Base-by-base conservation (phyloP, 495 filamentous ascomycete species). In the Aspergillus avenaceus region DNA sequence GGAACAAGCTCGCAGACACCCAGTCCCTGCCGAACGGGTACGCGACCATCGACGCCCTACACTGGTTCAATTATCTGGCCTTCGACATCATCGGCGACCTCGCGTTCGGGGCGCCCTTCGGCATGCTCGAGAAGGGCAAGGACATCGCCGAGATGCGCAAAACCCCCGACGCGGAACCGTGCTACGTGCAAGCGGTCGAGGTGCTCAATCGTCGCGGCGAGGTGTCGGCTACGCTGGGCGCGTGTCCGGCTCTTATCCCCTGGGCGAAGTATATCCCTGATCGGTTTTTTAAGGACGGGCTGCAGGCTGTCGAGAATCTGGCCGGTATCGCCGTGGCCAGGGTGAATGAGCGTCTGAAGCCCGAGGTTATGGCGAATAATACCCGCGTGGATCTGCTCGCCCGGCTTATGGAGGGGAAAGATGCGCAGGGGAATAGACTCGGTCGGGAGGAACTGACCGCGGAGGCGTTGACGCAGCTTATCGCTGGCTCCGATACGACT, bases 11-110 rank as follows among this genome's bases (percentile, higher is more conserved):
- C 3, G 58, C 69, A 11, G 56, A 72, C 2, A 59, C 65, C 1
- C 80, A 52, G 66, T 72, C 45, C 58, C 76, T 63, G 55, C 68
- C 71, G 13, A 65, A 66, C 34, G 73, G 71, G 18, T 88, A 77
- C 57, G 78, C 74, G 8, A 74, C 81, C 48, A 67, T 95, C 38
- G 90, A 95, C 60, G 86, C 84, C 41, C 77, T 96, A 23, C 79
- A 90, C 61, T 96, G 91, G 91, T 93, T 92, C 79, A 96, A 96
- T 70, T 95, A 87, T 65, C 78, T 95, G 8, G 91, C 91, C 34
- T 96, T 96, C 56, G 91, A 96, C 57, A 88, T 93, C 46, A 96
- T 96, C 55, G 90, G 90, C 5, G 73, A 76, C 21, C 53, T 78
- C 32, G 77, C 77, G 19, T 80, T 80, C 50, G 76, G 76, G 32